Evolutionary conservation across 2,329 filamentous ascomycete genomes (phyloP).

Genomic region (Diaporthe vexans): DNA sequence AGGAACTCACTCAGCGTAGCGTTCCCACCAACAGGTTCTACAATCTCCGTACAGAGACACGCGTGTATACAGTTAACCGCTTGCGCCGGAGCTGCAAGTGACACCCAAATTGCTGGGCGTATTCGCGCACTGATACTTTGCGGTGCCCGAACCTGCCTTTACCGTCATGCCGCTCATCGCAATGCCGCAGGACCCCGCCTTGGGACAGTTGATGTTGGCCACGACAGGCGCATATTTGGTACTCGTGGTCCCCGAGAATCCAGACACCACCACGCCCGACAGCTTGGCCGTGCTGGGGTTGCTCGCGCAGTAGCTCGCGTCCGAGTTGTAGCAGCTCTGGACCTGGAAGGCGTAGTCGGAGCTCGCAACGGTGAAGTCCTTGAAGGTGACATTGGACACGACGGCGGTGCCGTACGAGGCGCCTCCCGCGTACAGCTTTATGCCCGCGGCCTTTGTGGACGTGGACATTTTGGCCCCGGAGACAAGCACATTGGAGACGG

Average conservation of each 20-base stretch:
- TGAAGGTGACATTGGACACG: constrained; percentile 8
- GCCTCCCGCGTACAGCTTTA: constrained; percentile 2
- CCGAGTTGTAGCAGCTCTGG: constrained; percentile 15
- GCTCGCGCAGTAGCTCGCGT: not conserved
- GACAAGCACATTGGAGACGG: not conserved
- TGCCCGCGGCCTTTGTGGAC: not conserved
- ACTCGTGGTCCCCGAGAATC: not conserved
- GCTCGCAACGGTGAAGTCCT: not conserved
- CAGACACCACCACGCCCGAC: not conserved
- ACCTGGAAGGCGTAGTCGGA: constrained; percentile 6
- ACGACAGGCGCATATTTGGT: constrained; percentile 1
- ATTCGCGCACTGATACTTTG: constrained; percentile 4
- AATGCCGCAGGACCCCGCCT: constrained; percentile 5
- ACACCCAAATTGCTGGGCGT: not conserved
- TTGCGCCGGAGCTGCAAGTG: not conserved
- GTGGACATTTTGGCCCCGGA: constrained; percentile 5
- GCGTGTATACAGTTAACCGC: not conserved
- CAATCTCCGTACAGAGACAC: not conserved
- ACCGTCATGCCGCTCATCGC: constrained; percentile 6
- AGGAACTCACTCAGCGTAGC: not conserved
- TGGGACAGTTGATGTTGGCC: constrained; percentile 3
- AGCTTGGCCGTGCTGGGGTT: constrained; percentile 1
- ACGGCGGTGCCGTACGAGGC: constrained; percentile 1
- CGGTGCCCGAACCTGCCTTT: not conserved
- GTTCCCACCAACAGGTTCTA: not conserved